Evolutionary conservation across 345 rosid genomes (phyloP).

Genomic region (Cardiospermum halicacabum): DNA sequence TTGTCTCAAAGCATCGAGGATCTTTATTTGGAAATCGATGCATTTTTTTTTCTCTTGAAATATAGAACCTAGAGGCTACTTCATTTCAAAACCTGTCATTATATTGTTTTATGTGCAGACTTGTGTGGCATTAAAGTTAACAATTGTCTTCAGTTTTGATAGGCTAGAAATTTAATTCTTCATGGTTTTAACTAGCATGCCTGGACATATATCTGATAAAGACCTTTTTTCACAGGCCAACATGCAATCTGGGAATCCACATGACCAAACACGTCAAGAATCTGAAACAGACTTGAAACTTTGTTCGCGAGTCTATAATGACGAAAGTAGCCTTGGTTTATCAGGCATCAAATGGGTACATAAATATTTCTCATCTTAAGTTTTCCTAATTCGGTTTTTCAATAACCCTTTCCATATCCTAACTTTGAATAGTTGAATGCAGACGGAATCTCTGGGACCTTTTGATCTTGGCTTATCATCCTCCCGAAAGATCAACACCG

Average conservation of each 20-base stretch:
- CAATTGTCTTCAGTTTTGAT: background rate
- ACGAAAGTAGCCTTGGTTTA: slow-evolving; percentile 84
- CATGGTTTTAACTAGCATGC: background rate
- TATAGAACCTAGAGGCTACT: background rate
- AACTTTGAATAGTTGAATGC: slow-evolving; percentile 17
- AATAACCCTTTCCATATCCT: background rate
- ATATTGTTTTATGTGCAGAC: background rate
- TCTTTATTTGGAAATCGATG: background rate
- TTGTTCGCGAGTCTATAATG: slow-evolving; percentile 36
- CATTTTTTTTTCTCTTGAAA: background rate
- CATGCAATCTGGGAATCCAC: slow-evolving; percentile 27
- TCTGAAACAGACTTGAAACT: slow-evolving; percentile 38
- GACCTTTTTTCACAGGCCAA: slow-evolving; percentile 33
- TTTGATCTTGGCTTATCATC: slow-evolving; percentile 75
- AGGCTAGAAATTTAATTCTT: background rate
- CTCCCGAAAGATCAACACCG: slow-evolving; percentile 37
- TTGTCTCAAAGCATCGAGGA: background rate
- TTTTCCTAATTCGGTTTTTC: background rate
- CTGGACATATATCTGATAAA: background rate
- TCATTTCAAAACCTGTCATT: background rate
- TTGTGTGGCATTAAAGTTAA: background rate
- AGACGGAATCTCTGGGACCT: slow-evolving; percentile 82
- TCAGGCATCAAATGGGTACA: slow-evolving; percentile 90
- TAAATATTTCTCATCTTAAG: background rate
- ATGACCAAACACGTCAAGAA: slow-evolving; percentile 31